Base-by-base conservation (phyloP, 2,329 filamentous ascomycete genomes). In the Neocatenulostroma microsporum region DNA sequence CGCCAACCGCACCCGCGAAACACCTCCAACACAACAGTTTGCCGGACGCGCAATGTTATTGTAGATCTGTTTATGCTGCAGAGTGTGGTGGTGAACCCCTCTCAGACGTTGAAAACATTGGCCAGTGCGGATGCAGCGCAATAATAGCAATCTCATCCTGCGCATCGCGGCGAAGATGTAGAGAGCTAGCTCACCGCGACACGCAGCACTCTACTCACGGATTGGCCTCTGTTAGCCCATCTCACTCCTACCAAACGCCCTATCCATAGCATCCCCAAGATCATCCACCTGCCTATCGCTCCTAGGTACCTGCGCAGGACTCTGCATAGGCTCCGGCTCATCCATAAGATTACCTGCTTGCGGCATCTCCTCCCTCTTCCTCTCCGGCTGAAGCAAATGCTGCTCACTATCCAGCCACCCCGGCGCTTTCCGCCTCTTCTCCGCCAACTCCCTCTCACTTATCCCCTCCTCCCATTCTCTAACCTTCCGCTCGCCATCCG, bases 341-440 rank as follows among this genome's bases (percentile, higher is more conserved):
- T 53, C 48, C 53, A 58, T 53, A 34, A 54, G 35, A 37, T 46
- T 50, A 7, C 19, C 36, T 14, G 45, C 44, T 12, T 45, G 44
- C 30, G 40, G 20, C 28, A 48, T 39, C n/a, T n/a, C n/a, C 33
- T 37, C 19, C 4, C 18, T 25, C 13, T 25, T 39, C 50, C 68
- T 72, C 62, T 82, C 76, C 0, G 84, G 84, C 61, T 82, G 73
- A 34, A 89, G 59, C 31, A 89, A 63, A 36, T 77, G 67, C 34
- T 75, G 73, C 37, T 84, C 79, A 49, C 81, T 82, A 51, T 89
- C 84, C 49, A 89, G 62, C 81, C 83, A 91, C 1, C 84, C 84
- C 0, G 84, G 84, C 9, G 84, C 84, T n/a, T 87, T 73, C 37
- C 82, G 68, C 47, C 85, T 69, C 70, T 87, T 89, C 73, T 88